Base-by-base conservation (phyloP, 192 early-diverging fungal genomes). In the Coemansia sp. region DNA sequence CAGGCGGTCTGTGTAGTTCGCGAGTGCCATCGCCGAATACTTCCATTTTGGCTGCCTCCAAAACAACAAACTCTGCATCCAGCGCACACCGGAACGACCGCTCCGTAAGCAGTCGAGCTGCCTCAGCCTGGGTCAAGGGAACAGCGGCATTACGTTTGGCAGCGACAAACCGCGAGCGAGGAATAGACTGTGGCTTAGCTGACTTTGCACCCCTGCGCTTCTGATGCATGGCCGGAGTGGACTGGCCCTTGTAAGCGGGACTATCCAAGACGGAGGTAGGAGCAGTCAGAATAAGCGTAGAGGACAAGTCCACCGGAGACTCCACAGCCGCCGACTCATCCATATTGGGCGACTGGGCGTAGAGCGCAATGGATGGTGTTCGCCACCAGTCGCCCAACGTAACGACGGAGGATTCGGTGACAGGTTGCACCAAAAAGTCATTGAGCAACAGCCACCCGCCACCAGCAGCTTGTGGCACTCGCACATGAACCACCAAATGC, bases 21-120 rank as follows among this genome's bases (percentile, higher is more conserved):
- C 88, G 88, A 6, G 95, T 95, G 36, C 97, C 97, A 65, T 99
- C 97, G 50, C 92, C 94, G 25, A 91, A 85, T 37, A 96, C 88
- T 66, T 97, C 97, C 5, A 89, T 91, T 47, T 95, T 92, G 37
- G 94, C 95, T 71, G 92, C 82, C 25, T 84, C 85, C 21, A 95
- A 71, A 6, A 93, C 89, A 3, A 99, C 95, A 86, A 97, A 99
- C 79, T 99, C 97, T 2, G 95, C 94, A 73, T 99, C 97, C 43
- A 99, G 87, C 2, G 95, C 80, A 14, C 78, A 83, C 10, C 43
- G n/a, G 31, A 79, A 73, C 20, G 72, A 66, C 12, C 25, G 59
- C 42, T 74, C 69, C 6, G 52, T 53, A 16, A 33, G 28, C n/a
- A 82, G 55, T 25, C 59, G 20, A 39, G 50, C 72, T 0, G 74